Base-by-base conservation (phyloP, 331 rosid genomes). In the Malus hybrid region DNA sequence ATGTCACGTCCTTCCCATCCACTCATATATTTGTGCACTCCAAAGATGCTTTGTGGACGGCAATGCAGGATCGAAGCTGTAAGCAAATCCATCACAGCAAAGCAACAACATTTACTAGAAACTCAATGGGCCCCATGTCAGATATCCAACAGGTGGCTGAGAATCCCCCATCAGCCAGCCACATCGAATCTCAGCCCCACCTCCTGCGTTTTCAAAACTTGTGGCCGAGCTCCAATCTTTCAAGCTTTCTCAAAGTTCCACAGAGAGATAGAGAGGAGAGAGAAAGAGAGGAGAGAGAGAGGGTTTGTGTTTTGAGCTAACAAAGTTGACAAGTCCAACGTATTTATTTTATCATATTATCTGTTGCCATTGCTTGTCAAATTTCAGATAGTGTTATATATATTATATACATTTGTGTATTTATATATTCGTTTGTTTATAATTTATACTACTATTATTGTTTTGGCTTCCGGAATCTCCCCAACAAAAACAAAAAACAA, bases 141-240 rank as follows among this genome's bases (percentile, higher is more conserved):
- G 85, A 83, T 76, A 83, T 72, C 65, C 61, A 85, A 54, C 74
- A 69, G 80, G 86, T 89, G 95, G 93, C 33, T 77, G 83, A 87
- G 79, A 87, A 75, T 80, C 55, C 70, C 60, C 61, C 8, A 1
- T 18, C 65, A 32, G 86, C 75, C 79, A 27, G 34, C 28, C 71
- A 9, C 46, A 39, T 76, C 78, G 67, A 71, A 33, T 81, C 85
- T 84, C 88, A 84, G 70, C 80, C 83, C 84, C 85, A 83, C 86
- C 39, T 85, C 39, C 5, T 69, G 42, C 80, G 80, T 81, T 86
- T 81, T 28, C 46, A 39, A 71, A 86, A 83, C 52, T 83, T 86
- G 97, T 91, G 97, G 97, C 91, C 74, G 79, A 59, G 29, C 14
- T 59, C 6, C 28, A 22, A 22, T 11, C 29, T 10, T 57, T 20